phyloP scores from a whole-genome alignment of 2,329 filamentous ascomycete species.

The Lojkania enalia region DNA sequence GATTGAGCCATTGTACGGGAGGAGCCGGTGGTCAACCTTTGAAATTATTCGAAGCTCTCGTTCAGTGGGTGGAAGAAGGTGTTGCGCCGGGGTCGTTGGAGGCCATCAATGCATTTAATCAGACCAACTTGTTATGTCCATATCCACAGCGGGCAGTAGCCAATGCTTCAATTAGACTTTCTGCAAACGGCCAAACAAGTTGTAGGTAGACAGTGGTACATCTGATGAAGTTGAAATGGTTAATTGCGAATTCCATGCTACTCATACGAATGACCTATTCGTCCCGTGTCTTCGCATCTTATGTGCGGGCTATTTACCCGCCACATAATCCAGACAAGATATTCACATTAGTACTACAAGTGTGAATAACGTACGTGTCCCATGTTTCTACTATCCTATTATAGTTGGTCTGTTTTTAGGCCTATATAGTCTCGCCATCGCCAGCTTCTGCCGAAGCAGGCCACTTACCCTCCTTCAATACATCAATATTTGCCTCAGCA shows the following conservation, averaged over 20 bases:
- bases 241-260: not conserved
- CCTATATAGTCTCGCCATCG: no score
- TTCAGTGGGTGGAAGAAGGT: slow-evolving; percentile 36
- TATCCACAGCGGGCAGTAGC: not conserved
- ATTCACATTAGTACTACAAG: no score
- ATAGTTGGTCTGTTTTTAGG: no score
- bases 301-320: not conserved
- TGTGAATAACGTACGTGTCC: no score
- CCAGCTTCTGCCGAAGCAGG: no score
- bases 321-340: no score
- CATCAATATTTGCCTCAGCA: no score
- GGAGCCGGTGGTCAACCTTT: slow-evolving; percentile 26
- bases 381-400: no score
- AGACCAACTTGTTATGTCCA: not conserved
- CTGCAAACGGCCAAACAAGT: not conserved
- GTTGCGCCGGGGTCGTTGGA: slow-evolving; percentile 23
- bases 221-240: not conserved
- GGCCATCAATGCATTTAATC: slow-evolving; percentile 6
- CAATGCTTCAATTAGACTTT: not conserved
- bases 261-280: not conserved
- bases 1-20: slow-evolving; percentile 30
- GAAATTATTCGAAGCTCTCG: slow-evolving; percentile 23
- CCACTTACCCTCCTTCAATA: no score
- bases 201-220: not conserved
- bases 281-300: not conserved